These are phyloP conservation scores for Colletotrichum kahawae DNA, from an alignment of 2,329 filamentous ascomycete genomes.

Conservation along the genomic window DNA sequence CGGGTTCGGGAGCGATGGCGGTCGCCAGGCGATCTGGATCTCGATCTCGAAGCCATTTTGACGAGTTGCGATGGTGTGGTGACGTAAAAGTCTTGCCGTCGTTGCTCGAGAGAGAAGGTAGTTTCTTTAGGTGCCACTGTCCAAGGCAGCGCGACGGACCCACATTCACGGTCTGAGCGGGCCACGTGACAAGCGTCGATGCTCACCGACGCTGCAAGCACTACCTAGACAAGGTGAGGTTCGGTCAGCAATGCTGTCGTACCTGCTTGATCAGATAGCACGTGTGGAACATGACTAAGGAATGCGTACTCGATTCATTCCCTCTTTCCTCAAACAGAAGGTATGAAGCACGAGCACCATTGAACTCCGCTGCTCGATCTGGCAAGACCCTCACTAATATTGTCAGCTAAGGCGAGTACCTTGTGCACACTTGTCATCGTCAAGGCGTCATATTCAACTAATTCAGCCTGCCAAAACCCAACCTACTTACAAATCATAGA, in stretches of 20 bases:
- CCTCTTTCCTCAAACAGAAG: neutral
- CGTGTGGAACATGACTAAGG: neutral
- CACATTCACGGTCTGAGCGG: neutral
- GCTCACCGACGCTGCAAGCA: neutral
- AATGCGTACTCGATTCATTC: neutral
- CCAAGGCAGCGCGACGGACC: neutral
- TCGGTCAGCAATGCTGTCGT: neutral
- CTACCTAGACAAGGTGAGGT: neutral
- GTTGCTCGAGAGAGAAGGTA: neutral
- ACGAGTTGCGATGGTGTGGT: neutral
- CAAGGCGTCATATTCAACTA: neutral
- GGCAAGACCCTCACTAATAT: neutral
- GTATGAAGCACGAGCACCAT: neutral
- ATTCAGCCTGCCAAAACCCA: neutral
- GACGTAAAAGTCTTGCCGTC: neutral
- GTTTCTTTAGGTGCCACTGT: neutral
- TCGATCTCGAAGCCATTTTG: conserved; percentile 21
- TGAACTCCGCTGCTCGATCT: neutral
- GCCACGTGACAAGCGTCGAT: neutral
- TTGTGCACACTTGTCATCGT: neutral
- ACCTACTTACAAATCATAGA: neutral
- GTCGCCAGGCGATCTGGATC: conserved; percentile 28
- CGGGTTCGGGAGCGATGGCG: conserved; percentile 38
- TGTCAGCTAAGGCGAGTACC: neutral
- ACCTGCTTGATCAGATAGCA: no score